Percentiles rank a stretch among this genome's conserved stretches.
Evolutionary conservation across 2,329 filamentous ascomycete species (phyloP).

Genomic region (Cladosporium phlei): DNA sequence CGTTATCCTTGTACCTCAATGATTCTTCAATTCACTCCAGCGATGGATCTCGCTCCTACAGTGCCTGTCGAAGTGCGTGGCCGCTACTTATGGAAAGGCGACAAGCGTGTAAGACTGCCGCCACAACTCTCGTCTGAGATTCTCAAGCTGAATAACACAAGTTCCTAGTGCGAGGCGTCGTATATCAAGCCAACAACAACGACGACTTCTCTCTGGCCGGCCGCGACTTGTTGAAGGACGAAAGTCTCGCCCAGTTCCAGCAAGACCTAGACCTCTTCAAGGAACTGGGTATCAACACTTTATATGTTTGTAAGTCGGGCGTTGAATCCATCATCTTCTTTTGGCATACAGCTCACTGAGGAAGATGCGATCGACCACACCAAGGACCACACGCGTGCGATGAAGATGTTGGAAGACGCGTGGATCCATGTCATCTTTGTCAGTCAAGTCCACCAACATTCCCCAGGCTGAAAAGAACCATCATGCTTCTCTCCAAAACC

Average conservation of each 20-base stretch:
- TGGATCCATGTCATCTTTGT: constrained; percentile 18
- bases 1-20: too few relatives aligned
- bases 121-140: not conserved
- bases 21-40: too few relatives aligned
- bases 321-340: too few relatives aligned
- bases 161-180: constrained; percentile 5
- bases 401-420: constrained; percentile 18
- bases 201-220: not conserved
- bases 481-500: not conserved
- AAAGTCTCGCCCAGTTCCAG: not conserved
- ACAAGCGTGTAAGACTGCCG: not conserved
- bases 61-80: not conserved
- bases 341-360: not conserved
- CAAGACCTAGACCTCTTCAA: not conserved
- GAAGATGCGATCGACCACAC: constrained; percentile 15
- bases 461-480: too few relatives aligned
- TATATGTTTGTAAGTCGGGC: not conserved
- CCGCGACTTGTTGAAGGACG: not conserved
- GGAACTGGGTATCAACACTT: not conserved
- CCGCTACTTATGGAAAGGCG: constrained; percentile 1
- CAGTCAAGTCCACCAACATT: not conserved
- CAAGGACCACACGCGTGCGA: constrained; percentile 14
- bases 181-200: not conserved
- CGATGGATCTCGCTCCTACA: too few relatives aligned
- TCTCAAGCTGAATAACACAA: not conserved